These are phyloP conservation scores for Geranium rotundifolium DNA, from an alignment of 345 rosid species.

Conservation along the genomic window DNA sequence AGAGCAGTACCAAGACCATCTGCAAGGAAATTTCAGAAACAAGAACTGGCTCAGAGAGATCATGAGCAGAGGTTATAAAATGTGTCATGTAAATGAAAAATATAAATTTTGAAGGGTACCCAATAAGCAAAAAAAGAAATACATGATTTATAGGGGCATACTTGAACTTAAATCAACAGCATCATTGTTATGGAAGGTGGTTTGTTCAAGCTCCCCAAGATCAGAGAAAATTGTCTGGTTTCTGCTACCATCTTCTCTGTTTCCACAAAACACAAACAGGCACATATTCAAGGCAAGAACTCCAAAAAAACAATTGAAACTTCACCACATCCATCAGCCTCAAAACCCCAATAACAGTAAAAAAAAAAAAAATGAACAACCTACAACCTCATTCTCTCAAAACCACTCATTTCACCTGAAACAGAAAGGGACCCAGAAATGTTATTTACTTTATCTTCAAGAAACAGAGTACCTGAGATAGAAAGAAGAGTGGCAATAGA, in stretches of 20 bases:
- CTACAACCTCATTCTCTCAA: not conserved
- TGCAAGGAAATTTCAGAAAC: slow-evolving; percentile 5
- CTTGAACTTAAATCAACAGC: slow-evolving; percentile 64
- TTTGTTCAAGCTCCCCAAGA: slow-evolving; percentile 68
- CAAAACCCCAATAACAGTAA: not conserved
- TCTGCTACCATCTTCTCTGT: slow-evolving; percentile 28
- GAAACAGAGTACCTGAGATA: slow-evolving; percentile 38
- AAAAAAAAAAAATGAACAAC: too few relatives aligned
- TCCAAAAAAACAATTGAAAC: too few relatives aligned
- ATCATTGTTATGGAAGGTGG: slow-evolving; percentile 41
- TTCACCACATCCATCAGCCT: slow-evolving; percentile 2
- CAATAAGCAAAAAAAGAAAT: not conserved
- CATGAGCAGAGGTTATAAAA: too few relatives aligned
- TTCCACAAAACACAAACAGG: slow-evolving; percentile 1
- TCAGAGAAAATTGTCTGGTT: slow-evolving; percentile 32
- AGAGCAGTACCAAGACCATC: slow-evolving; percentile 42
- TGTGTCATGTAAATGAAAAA: too few relatives aligned
- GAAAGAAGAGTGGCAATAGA: slow-evolving; percentile 48
- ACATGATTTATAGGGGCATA: slow-evolving; percentile 8
- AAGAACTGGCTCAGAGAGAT: slow-evolving; percentile 2
- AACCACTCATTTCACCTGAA: not conserved
- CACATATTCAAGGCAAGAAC: too few relatives aligned
- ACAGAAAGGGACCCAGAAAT: not conserved
- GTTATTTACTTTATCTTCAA: not conserved
- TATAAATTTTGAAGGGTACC: not conserved